Percentiles rank a stretch among this genome's conserved stretches.
phyloP scores from a whole-genome alignment of 2,329 filamentous ascomycete genomes.

The Mycogone perniciosa region DNA sequence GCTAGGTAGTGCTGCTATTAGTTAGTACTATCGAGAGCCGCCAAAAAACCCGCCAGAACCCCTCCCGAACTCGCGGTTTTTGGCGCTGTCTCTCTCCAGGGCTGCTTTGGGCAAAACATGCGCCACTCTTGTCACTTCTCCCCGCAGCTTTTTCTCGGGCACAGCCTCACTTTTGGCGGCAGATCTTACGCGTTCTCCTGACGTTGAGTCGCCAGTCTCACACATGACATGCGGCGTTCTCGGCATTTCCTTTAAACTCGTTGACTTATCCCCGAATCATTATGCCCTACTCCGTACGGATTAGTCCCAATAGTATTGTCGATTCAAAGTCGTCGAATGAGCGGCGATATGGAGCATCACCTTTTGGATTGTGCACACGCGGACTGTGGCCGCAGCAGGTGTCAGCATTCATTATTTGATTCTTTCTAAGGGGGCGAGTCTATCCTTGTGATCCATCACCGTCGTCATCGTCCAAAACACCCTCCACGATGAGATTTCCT shows the following conservation, averaged over 20 bases:
- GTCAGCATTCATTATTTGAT: background rate
- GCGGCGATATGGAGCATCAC: too few species aligned
- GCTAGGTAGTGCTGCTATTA: too few species aligned
- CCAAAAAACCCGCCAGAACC: too few species aligned
- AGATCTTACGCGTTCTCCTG: slow-evolving; percentile 2
- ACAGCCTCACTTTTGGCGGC: slow-evolving; percentile 16
- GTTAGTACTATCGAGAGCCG: too few species aligned
- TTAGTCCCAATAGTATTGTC: too few species aligned
- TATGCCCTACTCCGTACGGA: too few species aligned
- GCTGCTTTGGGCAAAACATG: too few species aligned
- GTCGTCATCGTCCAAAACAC: slow-evolving; percentile 32
- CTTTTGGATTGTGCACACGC: background rate
- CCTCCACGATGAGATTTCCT: slow-evolving; percentile 85
- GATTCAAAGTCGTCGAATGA: too few species aligned
- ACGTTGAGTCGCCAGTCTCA: background rate
- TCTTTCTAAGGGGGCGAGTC: background rate
- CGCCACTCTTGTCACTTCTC: background rate
- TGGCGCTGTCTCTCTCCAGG: too few species aligned
- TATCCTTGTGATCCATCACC: slow-evolving; percentile 16
- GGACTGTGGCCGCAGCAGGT: background rate
- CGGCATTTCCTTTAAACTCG: background rate
- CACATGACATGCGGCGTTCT: background rate
- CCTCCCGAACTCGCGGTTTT: too few species aligned
- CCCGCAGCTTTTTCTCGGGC: slow-evolving; percentile 1
- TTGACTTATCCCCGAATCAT: too few species aligned